Evolutionary conservation across 2,329 filamentous ascomycete species (phyloP).

Genomic region (Chaetomiaceae sp.): DNA sequence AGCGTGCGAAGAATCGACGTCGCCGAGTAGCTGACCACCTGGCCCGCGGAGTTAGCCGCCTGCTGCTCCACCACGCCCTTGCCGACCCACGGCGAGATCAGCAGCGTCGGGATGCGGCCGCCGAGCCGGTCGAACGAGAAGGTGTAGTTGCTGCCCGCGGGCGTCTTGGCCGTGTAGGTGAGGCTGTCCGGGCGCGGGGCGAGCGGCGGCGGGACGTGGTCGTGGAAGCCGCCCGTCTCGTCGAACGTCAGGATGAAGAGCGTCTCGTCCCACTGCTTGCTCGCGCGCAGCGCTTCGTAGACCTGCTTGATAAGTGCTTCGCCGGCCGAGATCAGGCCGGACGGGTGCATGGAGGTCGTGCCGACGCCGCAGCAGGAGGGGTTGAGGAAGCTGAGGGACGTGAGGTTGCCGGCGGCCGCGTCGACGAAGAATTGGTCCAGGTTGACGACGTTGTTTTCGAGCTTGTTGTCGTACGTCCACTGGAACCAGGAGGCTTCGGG

Average conservation of each 20-base stretch:
- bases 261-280: conserved; percentile 41
- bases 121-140: conserved; percentile 37
- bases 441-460: conserved; percentile 30
- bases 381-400: conserved; percentile 43
- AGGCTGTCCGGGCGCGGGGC: conserved; percentile 34
- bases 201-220: conserved; percentile 39
- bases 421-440: conserved; percentile 39
- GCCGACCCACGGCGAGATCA: conserved; percentile 39
- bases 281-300: conserved; percentile 38
- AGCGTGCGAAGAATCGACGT: conserved; percentile 39
- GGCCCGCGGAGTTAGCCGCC: conserved; percentile 31
- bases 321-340: conserved; percentile 37
- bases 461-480: conserved; percentile 34
- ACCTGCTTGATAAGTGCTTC: conserved; percentile 40
- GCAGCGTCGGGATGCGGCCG: conserved; percentile 37
- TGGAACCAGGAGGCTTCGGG: conserved; percentile 39
- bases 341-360: conserved; percentile 39
- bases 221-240: conserved; percentile 42
- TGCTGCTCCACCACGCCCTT: conserved; percentile 35
- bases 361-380: conserved; percentile 43
- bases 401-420: conserved; percentile 37
- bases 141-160: conserved; percentile 31
- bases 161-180: conserved; percentile 32
- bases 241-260: conserved; percentile 43
- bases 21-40: conserved; percentile 35